Evolutionary conservation across 805 yeast genomes (phyloP).

Genomic region (Saccharomycopsis schoenii): DNA sequence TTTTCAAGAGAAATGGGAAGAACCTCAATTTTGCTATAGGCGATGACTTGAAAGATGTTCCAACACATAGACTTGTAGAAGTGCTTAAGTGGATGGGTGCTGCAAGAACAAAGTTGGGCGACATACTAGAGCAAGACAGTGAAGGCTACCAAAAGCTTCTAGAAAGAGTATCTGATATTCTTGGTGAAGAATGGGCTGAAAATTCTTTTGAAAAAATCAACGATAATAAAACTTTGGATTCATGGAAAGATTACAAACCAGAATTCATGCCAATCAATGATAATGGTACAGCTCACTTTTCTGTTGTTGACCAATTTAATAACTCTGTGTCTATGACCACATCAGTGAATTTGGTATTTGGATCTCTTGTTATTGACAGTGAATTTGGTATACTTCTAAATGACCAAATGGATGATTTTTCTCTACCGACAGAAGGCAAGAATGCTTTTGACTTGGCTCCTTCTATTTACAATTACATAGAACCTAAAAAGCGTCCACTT

Average conservation of each 20-base stretch:
- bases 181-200: constrained; percentile 48
- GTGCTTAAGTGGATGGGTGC: constrained; percentile 92
- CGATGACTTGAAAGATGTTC: constrained; percentile 37
- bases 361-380: constrained; percentile 73
- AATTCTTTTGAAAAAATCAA: constrained; percentile 41
- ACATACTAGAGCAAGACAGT: constrained; percentile 22
- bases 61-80: constrained; percentile 65
- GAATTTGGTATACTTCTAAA: constrained; percentile 75
- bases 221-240: constrained; percentile 43
- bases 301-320: constrained; percentile 62
- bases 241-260: constrained; percentile 72
- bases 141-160: constrained; percentile 4
- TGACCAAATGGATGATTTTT: constrained; percentile 92
- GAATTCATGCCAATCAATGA: constrained; percentile 69
- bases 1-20: constrained; percentile 27
- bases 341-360: constrained; percentile 77
- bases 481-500: constrained; percentile 72
- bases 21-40: constrained; percentile 22
- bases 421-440: constrained; percentile 46
- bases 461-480: constrained; percentile 66
- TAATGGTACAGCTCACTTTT: constrained; percentile 85
- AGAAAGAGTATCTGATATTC: constrained; percentile 34
- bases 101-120: constrained; percentile 81
- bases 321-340: constrained; percentile 85
- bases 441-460: constrained; percentile 81